A percentile compares a stretch with the other conserved stretches of the same genome.
phyloP scores from a whole-genome alignment of 2,329 filamentous ascomycete genomes.

The Rhexocercosporidium sp. region DNA sequence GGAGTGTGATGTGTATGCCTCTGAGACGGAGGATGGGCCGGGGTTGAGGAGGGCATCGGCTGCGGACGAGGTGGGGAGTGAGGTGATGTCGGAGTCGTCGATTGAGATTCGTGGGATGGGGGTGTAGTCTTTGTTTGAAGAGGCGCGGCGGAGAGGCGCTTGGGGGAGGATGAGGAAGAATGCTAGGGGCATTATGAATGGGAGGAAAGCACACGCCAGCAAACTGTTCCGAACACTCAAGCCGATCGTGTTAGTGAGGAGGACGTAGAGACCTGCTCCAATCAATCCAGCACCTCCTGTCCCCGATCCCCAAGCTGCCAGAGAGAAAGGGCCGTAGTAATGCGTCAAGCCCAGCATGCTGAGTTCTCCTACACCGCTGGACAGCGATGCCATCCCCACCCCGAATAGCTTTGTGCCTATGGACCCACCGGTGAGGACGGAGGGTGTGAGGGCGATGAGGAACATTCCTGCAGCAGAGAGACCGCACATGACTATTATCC shows the following conservation, averaged over 20 bases:
- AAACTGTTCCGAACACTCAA: conserved; percentile 77
- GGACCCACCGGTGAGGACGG: conserved; percentile 54
- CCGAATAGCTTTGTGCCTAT: conserved; percentile 80
- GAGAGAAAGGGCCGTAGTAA: conserved; percentile 85
- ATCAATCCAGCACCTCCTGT: conserved; percentile 88
- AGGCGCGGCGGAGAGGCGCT: conserved; percentile 61
- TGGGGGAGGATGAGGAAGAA: conserved; percentile 84
- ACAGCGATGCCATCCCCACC: conserved; percentile 83
- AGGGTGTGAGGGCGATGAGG: conserved; percentile 80
- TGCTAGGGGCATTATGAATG: conserved; percentile 72
- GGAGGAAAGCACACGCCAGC: conserved; percentile 78
- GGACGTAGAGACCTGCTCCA: conserved; percentile 85
- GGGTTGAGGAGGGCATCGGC: conserved; percentile 57
- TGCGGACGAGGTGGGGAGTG: conserved; percentile 47
- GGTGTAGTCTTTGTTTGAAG: conserved; percentile 57
- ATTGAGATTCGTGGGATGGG: conserved; percentile 48
- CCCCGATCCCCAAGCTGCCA: conserved; percentile 91
- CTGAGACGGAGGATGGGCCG: conserved; percentile 47
- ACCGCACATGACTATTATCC: conserved; percentile 75
- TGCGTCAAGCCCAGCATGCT: conserved; percentile 92
- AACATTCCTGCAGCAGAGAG: conserved; percentile 88
- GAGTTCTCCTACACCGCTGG: conserved; percentile 85
- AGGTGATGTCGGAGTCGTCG: conserved; percentile 44
- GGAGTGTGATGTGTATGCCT: conserved; percentile 46
- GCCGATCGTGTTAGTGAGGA: conserved; percentile 80